Evolutionary conservation across 2,329 filamentous ascomycete species (phyloP).

Genomic region (Phyllosticta citrichinensis): DNA sequence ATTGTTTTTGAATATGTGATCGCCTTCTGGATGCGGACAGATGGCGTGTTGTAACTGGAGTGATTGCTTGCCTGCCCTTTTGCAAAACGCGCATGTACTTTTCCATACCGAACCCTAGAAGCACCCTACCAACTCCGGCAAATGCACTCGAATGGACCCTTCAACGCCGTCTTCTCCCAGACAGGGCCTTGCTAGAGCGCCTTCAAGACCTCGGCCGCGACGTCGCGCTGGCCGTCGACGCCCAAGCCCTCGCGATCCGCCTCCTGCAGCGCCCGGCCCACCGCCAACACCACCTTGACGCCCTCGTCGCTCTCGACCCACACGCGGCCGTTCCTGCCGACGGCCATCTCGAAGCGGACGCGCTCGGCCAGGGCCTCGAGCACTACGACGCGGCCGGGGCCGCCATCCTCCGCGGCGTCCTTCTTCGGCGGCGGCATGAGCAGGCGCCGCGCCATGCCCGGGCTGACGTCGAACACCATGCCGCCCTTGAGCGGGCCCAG

Average conservation of each 20-base stretch:
- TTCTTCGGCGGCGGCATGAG: conserved; percentile 49
- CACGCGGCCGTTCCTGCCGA: conserved; percentile 82
- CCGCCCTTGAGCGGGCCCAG: conserved; percentile 75
- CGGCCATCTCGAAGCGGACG: conserved; percentile 83
- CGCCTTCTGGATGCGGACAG: no score
- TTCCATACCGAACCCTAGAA: no score
- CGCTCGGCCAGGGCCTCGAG: conserved; percentile 75
- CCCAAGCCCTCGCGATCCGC: conserved; percentile 60
- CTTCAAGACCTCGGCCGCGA: conserved; percentile 58
- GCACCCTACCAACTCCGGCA: not conserved
- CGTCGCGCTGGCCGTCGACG: conserved; percentile 58
- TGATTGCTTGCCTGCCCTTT: no score
- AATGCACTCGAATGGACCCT: not conserved
- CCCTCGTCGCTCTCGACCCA: conserved; percentile 72
- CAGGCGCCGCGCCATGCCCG: conserved; percentile 71
- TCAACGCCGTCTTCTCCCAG: not conserved
- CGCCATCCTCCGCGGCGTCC: conserved; percentile 33
- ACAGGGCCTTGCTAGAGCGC: conserved; percentile 28
- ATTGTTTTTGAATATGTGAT: no score
- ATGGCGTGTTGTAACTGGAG: no score
- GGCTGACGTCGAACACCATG: conserved; percentile 74
- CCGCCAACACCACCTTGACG: conserved; percentile 60
- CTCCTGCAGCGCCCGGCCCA: conserved; percentile 68
- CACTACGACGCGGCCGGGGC: conserved; percentile 44
- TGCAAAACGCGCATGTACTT: no score